Percentiles rank a stretch among this genome's conserved stretches.
These are phyloP conservation scores for Dillenia turbinata DNA, from an alignment of 164 flowering plant species.

Conservation along the genomic window DNA sequence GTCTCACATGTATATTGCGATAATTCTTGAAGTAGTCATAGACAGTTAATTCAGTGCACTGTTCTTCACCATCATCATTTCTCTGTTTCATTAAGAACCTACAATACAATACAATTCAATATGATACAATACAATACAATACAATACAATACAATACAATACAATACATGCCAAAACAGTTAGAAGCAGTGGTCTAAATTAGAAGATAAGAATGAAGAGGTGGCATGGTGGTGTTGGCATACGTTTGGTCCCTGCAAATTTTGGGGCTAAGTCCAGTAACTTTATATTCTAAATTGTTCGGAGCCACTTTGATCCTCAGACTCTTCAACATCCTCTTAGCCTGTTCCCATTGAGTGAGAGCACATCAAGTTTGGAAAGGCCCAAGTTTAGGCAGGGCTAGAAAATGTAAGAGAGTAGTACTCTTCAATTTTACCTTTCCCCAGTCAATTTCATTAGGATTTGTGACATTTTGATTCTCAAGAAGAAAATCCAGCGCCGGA, in stretches of 20 bases:
- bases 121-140: no score
- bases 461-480: conserved; percentile 68
- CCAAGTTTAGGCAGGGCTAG: not conserved
- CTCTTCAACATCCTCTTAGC: conserved; percentile 71
- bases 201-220: not conserved
- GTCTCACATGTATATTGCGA: conserved; percentile 27
- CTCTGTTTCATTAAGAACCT: conserved; percentile 58
- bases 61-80: conserved; percentile 23
- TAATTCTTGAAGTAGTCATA: conserved; percentile 56
- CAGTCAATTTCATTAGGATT: conserved; percentile 68
- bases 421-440: conserved; percentile 49
- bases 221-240: conserved; percentile 6
- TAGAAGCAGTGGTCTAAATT: not conserved
- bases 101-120: no score
- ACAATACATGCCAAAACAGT: no score
- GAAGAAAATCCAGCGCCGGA: conserved; percentile 71
- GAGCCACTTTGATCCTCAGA: conserved; percentile 55
- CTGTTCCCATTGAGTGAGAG: conserved; percentile 26
- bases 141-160: no score
- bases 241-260: conserved; percentile 63
- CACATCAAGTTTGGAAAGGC: not conserved
- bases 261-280: conserved; percentile 80
- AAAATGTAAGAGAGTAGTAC: not conserved
- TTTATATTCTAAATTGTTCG: conserved; percentile 63
- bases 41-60: conserved; percentile 42